phyloP scores from a whole-genome alignment of 108 stramenopile genomes.

The Skeletonema costatum region DNA sequence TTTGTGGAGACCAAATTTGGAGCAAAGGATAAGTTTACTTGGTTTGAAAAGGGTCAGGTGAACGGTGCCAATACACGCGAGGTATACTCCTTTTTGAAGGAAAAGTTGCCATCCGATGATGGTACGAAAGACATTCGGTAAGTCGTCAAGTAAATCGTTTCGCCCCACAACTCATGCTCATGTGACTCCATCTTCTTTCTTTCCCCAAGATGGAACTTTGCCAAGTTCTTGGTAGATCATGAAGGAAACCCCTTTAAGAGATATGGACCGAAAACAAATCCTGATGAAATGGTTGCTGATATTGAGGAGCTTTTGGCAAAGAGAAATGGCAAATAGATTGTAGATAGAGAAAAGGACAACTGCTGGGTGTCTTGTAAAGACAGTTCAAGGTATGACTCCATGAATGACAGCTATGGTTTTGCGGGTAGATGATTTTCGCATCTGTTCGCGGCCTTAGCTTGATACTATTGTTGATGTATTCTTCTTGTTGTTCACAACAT shows the following conservation, averaged over 20 bases:
- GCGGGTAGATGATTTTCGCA: background rate
- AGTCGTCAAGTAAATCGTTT: constrained; percentile 31
- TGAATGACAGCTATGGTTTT: background rate
- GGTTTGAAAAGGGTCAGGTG: constrained; percentile 83
- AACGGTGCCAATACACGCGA: constrained; percentile 75
- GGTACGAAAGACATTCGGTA: constrained; percentile 65
- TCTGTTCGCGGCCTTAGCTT: background rate
- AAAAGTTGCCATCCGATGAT: constrained; percentile 56
- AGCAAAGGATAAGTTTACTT: constrained; percentile 59
- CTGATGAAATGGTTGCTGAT: constrained; percentile 55
- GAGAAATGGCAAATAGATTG: constrained; percentile 12
- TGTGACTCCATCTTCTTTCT: background rate
- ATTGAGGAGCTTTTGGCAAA: constrained; percentile 69
- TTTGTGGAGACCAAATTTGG: constrained; percentile 55
- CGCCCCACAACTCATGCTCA: background rate
- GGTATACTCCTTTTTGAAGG: constrained; percentile 70
- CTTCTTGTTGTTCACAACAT: background rate
- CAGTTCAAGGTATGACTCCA: background rate
- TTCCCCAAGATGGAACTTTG: constrained; percentile 46
- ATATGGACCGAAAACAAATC: constrained; percentile 53
- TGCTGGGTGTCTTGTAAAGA: background rate
- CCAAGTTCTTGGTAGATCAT: constrained; percentile 69
- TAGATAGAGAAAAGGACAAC: background rate
- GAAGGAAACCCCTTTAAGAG: constrained; percentile 68
- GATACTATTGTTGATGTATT: background rate